Conservation (phyloP, 495 filamentous ascomycete species). For the Penicillium flavigenum region DNA sequence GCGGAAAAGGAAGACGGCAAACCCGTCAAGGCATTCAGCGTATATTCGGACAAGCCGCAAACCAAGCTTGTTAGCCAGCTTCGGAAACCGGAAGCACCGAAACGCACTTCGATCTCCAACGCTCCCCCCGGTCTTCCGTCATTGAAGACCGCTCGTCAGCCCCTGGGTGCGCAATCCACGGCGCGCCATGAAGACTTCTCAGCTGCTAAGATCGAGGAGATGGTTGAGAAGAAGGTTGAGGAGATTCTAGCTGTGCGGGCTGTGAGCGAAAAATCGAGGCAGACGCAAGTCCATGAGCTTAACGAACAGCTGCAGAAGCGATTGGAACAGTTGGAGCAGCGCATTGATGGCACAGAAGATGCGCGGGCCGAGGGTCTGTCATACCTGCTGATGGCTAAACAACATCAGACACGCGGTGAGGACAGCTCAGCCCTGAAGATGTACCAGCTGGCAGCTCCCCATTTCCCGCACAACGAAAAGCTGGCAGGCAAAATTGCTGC, state of each 20-base stretch:
- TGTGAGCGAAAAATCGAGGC: constrained; percentile 47
- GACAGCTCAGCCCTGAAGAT: constrained; percentile 75
- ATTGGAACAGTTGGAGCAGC: constrained; percentile 79
- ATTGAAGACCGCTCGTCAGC: constrained; percentile 30
- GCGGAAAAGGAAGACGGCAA: constrained; percentile 59
- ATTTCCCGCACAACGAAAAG: constrained; percentile 85
- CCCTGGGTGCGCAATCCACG: constrained; percentile 30
- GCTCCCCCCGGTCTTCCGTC: constrained; percentile 29
- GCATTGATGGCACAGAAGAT: constrained; percentile 75
- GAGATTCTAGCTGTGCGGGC: constrained; percentile 77
- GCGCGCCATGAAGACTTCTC: constrained; percentile 52
- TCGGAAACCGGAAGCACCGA: constrained; percentile 40
- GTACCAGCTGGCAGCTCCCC: constrained; percentile 80
- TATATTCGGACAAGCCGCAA: constrained; percentile 71
- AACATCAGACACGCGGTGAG: constrained; percentile 81
- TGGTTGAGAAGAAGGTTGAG: constrained; percentile 87
- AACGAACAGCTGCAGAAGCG: constrained; percentile 77
- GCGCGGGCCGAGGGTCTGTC: constrained; percentile 75
- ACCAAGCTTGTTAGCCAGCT: constrained; percentile 39
- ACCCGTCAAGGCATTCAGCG: constrained; percentile 75
- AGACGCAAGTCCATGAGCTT: constrained; percentile 55
- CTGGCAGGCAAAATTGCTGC: constrained; percentile 72
- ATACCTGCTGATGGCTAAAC: constrained; percentile 84
- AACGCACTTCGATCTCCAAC: constrained; percentile 44
- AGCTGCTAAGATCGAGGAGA: constrained; percentile 79